Percentiles rank a stretch among this genome's conserved stretches.
phyloP scores from a whole-genome alignment of 768 basidiomycete genomes.

The Pleurotus djamor region DNA sequence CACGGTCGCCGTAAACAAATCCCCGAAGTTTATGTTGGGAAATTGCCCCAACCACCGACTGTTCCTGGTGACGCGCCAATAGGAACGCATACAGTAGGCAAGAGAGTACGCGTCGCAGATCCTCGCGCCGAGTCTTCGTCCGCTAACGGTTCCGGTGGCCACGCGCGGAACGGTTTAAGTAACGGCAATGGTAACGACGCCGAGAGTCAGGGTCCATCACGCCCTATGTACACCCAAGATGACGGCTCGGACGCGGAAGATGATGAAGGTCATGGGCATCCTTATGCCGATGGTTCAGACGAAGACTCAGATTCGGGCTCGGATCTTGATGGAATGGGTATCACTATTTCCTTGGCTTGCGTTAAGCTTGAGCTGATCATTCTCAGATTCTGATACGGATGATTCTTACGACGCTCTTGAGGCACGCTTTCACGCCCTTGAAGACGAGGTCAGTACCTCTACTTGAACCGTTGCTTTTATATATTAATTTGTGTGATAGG shows the following conservation, averaged over 20 bases:
- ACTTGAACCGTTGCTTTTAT: not conserved
- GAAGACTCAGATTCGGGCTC: constrained; percentile 49
- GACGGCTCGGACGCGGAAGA: constrained; percentile 3
- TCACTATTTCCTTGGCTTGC: not conserved
- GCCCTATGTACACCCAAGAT: constrained; percentile 3
- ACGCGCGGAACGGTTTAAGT: not conserved
- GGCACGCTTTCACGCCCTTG: constrained; percentile 80
- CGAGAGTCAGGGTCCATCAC: constrained; percentile 3
- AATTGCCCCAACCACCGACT: not conserved
- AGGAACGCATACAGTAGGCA: not conserved
- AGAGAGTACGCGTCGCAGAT: constrained; percentile 1
- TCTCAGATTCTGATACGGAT: constrained; percentile 26
- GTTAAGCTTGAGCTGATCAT: not conserved
- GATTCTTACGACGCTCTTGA: constrained; percentile 78
- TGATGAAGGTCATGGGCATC: constrained; percentile 6
- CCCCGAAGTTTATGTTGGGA: not conserved
- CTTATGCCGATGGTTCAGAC: constrained; percentile 64
- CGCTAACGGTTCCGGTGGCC: not conserved
- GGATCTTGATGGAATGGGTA: constrained; percentile 16
- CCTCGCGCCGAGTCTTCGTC: not conserved
- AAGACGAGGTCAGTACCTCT: constrained; percentile 68
- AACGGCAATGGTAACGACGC: not conserved
- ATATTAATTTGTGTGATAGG: not conserved
- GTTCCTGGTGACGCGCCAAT: not conserved
- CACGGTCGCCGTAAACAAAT: constrained; percentile 8